These are phyloP conservation scores for Corylus heterophylla DNA, from an alignment of 306 rosid genomes.

Conservation along the genomic window DNA sequence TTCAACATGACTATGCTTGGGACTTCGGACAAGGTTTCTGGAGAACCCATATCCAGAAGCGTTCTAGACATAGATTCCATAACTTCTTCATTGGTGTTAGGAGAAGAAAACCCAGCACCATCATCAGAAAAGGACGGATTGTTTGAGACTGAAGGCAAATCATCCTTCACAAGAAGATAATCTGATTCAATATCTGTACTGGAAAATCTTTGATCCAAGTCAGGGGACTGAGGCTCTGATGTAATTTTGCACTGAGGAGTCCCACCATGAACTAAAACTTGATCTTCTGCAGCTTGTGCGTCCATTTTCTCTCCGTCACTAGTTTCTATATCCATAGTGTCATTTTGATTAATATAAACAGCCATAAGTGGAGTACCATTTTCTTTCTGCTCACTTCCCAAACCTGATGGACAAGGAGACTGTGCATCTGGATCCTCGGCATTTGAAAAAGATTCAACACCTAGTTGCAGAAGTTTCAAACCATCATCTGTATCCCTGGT, in stretches of 20 bases:
- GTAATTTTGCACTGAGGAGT: conserved; percentile 13
- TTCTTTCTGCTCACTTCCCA: conserved; percentile 38
- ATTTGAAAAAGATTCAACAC: conserved; percentile 31
- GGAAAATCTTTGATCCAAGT: conserved; percentile 33
- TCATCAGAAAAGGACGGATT: conserved; percentile 30
- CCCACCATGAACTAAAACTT: conserved; percentile 22
- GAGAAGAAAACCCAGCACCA: conserved; percentile 32
- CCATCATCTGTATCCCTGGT: conserved; percentile 32
- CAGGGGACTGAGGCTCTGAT: conserved; percentile 34
- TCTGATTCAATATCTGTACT: conserved; percentile 41
- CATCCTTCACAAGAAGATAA: conserved; percentile 43
- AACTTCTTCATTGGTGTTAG: conserved; percentile 49
- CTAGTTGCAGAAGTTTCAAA: conserved; percentile 39
- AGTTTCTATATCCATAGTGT: conserved; percentile 37
- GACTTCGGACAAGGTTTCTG: conserved; percentile 42
- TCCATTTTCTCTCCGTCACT: conserved; percentile 36
- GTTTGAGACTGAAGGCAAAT: conserved; percentile 39
- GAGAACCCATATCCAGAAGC: conserved; percentile 40
- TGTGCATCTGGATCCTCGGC: conserved; percentile 39
- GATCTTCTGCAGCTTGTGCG: conserved; percentile 35
- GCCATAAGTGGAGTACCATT: conserved; percentile 33
- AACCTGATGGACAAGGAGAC: conserved; percentile 28
- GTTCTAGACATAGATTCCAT: conserved; percentile 39
- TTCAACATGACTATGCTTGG: conserved; percentile 30
- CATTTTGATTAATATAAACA: conserved; percentile 32